These are phyloP conservation scores for Pseudopithomyces maydicus DNA, from an alignment of 2,329 filamentous ascomycete genomes.

Conservation along the genomic window DNA sequence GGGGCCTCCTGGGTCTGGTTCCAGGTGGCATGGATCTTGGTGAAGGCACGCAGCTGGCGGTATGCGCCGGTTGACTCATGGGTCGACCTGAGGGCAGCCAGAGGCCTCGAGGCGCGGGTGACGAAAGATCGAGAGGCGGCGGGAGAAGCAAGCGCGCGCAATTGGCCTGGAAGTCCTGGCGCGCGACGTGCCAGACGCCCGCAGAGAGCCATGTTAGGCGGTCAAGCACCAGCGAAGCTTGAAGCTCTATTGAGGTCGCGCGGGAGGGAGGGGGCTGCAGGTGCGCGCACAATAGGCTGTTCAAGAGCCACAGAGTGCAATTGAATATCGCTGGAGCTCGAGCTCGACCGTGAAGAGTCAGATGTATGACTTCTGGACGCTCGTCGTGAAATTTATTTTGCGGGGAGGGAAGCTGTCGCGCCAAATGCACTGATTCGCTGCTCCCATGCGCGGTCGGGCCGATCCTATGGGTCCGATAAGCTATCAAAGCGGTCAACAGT, in stretches of 20 bases:
- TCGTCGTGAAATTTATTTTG: constrained; percentile 31
- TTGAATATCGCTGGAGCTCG: constrained; percentile 37
- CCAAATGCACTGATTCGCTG: constrained; percentile 37
- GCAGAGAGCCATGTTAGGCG: constrained; percentile 48
- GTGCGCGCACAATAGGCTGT: constrained; percentile 23
- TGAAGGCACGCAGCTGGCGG: constrained; percentile 45
- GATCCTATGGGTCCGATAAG: constrained; percentile 36
- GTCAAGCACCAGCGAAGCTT: constrained; percentile 37
- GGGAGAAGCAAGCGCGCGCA: constrained; percentile 34
- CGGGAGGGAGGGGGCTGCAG: constrained; percentile 20
- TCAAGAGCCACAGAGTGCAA: constrained; percentile 27
- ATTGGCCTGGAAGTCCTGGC: constrained; percentile 41
- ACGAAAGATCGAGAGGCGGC: constrained; percentile 39
- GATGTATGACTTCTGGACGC: constrained; percentile 24
- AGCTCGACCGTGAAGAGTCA: constrained; percentile 33
- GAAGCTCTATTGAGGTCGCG: constrained; percentile 33
- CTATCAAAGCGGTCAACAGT: constrained; percentile 19
- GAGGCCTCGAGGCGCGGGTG: constrained; percentile 36
- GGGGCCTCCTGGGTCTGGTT: constrained; percentile 69
- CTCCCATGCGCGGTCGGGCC: constrained; percentile 34
- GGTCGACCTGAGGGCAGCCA: constrained; percentile 33
- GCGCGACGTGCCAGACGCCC: constrained; percentile 49
- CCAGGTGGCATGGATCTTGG: constrained; percentile 40
- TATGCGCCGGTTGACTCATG: constrained; percentile 38
- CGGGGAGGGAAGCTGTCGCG: constrained; percentile 38